Base-by-base conservation (phyloP, 2,329 filamentous ascomycete genomes). In the Colletotrichum trifolii region DNA sequence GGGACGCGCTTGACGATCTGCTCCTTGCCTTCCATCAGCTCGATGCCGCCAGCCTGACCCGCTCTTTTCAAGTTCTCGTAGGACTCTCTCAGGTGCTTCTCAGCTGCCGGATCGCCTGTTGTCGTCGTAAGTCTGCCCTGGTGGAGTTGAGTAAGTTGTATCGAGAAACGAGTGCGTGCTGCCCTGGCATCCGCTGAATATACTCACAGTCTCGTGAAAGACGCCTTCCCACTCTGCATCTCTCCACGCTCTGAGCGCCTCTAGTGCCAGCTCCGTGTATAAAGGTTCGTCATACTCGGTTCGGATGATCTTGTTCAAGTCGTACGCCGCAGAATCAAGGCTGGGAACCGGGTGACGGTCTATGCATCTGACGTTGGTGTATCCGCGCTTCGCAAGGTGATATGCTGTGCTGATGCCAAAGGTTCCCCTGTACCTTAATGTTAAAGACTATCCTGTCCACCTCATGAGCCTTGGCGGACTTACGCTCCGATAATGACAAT, bases 401-500 rank as follows among this genome's bases (percentile, higher is more conserved):
- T 65, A 65, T 10, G 62, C 58, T 6, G 62, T 65, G 46, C 62
- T 65, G 13, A 62, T 62, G 9, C 62, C 62, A 34, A 65, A 65
- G 0, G 62, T 65, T 1, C 62, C 62, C 4, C 62, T 65, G n/a
- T 1, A 34, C 3, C 7, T 42, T 42, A 11, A 2, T 2, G 6
- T 25, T 25, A 33, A 39, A 17, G 10, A 8, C 11, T 12, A 11
- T 8, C 13, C 2, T 3, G 1, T 33, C 3, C 17, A 5, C 38
- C 12, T 34, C 8, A 35, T 40, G 36, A 17, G 25, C 36, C 8
- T 8, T 11, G 4, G 40, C 7, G 17, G 17, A 65, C 64, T 60
- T 4, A 68, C 67, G 67, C 57, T 42, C 67, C 67, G 15, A 67
- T 62, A 45, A 68, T 68, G 17, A 63, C 54, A 35, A 68, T 68